phyloP scores from a whole-genome alignment of 805 yeast species.

The Candida hispaniensis region DNA sequence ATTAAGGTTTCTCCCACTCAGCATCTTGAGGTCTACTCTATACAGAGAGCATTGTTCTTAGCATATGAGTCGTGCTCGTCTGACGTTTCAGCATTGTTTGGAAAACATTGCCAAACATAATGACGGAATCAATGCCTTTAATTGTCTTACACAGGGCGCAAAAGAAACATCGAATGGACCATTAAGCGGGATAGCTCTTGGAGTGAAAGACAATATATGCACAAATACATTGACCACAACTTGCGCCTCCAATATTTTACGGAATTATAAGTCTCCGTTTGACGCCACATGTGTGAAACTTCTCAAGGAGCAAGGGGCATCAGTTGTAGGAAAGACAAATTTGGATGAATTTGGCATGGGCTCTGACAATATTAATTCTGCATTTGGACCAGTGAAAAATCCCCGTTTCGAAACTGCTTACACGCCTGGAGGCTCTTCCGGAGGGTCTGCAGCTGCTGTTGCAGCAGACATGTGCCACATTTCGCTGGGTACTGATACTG shows the following conservation, averaged over 20 bases:
- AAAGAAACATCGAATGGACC: slow-evolving; percentile 2
- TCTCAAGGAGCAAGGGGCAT: slow-evolving; percentile 43
- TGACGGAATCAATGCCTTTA: slow-evolving; percentile 25
- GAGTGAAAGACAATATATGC: slow-evolving; percentile 73
- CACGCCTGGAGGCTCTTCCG: slow-evolving; percentile 85
- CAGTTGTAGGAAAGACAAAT: slow-evolving; percentile 66
- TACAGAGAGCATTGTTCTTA: too few relatives aligned
- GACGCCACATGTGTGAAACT: slow-evolving; percentile 61
- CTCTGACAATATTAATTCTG: slow-evolving; percentile 30
- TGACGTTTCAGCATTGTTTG: slow-evolving; percentile 20
- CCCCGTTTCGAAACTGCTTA: slow-evolving; percentile 36
- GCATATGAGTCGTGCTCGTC: too few relatives aligned
- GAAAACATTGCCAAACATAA: slow-evolving; percentile 24
- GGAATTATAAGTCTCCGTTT: slow-evolving; percentile 58
- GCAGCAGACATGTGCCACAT: slow-evolving; percentile 59
- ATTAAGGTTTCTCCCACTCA: too few relatives aligned
- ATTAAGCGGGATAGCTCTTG: slow-evolving; percentile 32
- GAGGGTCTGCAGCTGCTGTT: slow-evolving; percentile 93
- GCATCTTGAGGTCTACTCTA: too few relatives aligned
- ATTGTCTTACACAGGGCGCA: slow-evolving; percentile 20
- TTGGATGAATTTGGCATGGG: slow-evolving; percentile 99
- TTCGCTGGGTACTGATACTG: slow-evolving; percentile 91
- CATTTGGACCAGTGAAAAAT: slow-evolving; percentile 29
- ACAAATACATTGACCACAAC: slow-evolving; percentile 61
- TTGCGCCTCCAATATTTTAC: slow-evolving; percentile 60